A percentile compares a stretch with the other conserved stretches of the same genome.
phyloP scores from a whole-genome alignment of 2,329 filamentous ascomycete genomes.

The Metarhizium brunneum region DNA sequence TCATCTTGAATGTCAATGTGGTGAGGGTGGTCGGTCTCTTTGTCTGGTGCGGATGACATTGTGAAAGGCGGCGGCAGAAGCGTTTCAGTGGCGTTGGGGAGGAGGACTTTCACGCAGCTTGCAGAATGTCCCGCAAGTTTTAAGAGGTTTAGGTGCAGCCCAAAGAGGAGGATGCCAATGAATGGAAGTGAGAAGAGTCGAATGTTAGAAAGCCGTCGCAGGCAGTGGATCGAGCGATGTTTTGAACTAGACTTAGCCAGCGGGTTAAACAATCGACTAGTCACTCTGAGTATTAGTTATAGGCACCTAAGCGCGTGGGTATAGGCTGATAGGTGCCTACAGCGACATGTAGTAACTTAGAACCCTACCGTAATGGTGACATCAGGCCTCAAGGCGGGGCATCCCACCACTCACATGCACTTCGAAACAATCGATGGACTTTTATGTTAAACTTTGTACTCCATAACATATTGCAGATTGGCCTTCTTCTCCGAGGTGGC shows the following conservation, averaged over 20 bases:
- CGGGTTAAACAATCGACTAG: too few species aligned
- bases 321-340: too few species aligned
- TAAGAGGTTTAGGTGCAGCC: neutral
- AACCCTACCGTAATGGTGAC: neutral
- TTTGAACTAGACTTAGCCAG: too few species aligned
- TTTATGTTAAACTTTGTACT: too few species aligned
- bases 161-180: neutral
- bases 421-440: too few species aligned
- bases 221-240: neutral
- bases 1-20: slow-evolving; percentile 43
- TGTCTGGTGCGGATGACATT: slow-evolving; percentile 23
- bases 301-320: too few species aligned
- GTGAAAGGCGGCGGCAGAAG: neutral
- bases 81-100: neutral
- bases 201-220: neutral
- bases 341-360: too few species aligned
- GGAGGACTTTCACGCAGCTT: neutral
- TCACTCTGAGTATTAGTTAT: too few species aligned
- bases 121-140: neutral
- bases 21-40: slow-evolving; percentile 27
- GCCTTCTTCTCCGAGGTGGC: too few species aligned
- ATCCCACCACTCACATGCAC: too few species aligned
- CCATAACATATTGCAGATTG: too few species aligned
- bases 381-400: neutral
- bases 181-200: neutral